These are phyloP conservation scores for Aspergillus bertholletiae DNA, from an alignment of 495 filamentous ascomycete species.

Conservation along the genomic window DNA sequence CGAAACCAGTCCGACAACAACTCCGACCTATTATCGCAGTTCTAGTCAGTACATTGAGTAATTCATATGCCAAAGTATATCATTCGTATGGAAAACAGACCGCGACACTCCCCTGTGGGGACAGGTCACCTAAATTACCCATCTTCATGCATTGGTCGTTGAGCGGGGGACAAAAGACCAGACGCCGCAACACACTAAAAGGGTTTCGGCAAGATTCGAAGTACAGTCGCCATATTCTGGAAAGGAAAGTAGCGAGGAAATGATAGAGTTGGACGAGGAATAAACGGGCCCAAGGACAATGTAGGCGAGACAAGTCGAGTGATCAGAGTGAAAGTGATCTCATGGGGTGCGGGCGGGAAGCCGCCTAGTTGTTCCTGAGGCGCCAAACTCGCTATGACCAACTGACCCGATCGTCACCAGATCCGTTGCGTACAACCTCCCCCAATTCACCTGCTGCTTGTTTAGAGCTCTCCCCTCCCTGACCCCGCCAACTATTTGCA, in stretches of 20 bases:
- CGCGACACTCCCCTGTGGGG: conserved; percentile 81
- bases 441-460: conserved; percentile 4
- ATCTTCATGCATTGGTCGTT: conserved; percentile 44
- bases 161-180: conserved; percentile 11
- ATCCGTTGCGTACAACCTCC: conserved; percentile 12
- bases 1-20: conserved; percentile 87
- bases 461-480: not conserved
- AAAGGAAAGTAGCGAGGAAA: conserved; percentile 4
- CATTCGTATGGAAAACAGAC: conserved; percentile 45
- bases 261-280: not conserved
- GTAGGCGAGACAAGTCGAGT: not conserved
- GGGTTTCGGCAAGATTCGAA: conserved; percentile 15
- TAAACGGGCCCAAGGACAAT: not conserved
- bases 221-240: conserved; percentile 22
- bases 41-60: conserved; percentile 12
- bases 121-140: conserved; percentile 78
- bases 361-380: conserved; percentile 1
- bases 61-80: conserved; percentile 4
- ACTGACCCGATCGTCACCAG: conserved; percentile 12
- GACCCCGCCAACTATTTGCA: not conserved
- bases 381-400: conserved; percentile 2
- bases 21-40: conserved; percentile 62
- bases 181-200: conserved; percentile 19
- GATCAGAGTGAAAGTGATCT: conserved; percentile 11
- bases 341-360: conserved; percentile 17